Percentiles rank a stretch among this genome's conserved stretches.
Evolutionary conservation across 306 rosid genomes (phyloP).

Genomic region (Astragalus membranaceus): DNA sequence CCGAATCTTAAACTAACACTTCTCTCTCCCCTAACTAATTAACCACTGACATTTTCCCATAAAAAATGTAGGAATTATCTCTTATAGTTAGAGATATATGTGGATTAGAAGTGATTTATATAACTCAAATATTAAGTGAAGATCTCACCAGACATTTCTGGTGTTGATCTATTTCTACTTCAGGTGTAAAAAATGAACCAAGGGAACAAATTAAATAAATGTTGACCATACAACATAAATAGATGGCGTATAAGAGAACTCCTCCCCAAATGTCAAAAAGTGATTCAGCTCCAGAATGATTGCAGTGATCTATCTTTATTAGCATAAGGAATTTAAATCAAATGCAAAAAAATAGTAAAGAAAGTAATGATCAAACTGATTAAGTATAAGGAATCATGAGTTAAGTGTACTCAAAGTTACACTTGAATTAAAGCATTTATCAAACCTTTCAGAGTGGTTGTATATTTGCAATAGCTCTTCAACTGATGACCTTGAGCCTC

Average conservation of each 20-base stretch:
- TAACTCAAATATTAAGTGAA: background rate
- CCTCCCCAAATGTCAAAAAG: background rate
- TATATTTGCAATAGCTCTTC: conserved; percentile 85
- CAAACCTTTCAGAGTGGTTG: conserved; percentile 86
- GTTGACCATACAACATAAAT: background rate
- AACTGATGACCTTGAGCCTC: conserved; percentile 88
- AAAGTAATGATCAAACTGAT: background rate
- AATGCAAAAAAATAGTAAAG: background rate
- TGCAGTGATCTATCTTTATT: background rate
- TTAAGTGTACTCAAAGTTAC: background rate
- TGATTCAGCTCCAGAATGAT: background rate
- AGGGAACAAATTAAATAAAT: background rate
- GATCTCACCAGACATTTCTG: too few species aligned
- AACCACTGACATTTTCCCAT: too few species aligned
- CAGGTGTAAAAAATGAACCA: background rate
- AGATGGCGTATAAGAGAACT: background rate
- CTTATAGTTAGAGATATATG: background rate
- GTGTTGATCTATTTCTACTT: background rate
- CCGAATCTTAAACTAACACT: too few species aligned
- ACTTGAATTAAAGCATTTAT: background rate
- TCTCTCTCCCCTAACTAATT: too few species aligned
- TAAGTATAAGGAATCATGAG: background rate
- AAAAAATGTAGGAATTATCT: background rate
- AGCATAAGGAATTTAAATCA: background rate
- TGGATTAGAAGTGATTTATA: background rate